These are phyloP conservation scores for Taphrina betulina DNA, from an alignment of 1,139 yeast genomes.

Conservation along the genomic window DNA sequence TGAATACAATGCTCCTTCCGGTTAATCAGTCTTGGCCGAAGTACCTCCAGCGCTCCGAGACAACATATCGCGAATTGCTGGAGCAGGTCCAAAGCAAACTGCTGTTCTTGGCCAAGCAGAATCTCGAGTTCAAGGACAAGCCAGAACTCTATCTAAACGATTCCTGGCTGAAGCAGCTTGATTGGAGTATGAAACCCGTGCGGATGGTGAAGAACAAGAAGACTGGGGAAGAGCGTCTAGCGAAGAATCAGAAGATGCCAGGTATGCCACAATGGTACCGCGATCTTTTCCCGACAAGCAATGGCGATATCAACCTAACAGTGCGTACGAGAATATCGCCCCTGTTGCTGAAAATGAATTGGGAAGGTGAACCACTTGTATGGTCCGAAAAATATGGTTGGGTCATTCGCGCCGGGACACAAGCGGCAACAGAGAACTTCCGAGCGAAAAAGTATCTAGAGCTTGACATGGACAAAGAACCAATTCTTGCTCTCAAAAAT, in stretches of 20 bases:
- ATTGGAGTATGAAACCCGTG: slow-evolving; percentile 72
- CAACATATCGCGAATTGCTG: slow-evolving; percentile 60
- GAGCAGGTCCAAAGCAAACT: slow-evolving; percentile 60
- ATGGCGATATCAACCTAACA: slow-evolving; percentile 56
- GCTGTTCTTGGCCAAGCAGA: slow-evolving; percentile 59
- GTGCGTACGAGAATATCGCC: slow-evolving; percentile 77
- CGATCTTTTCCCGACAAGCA: slow-evolving; percentile 53
- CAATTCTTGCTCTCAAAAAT: slow-evolving; percentile 40
- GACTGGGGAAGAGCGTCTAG: slow-evolving; percentile 50
- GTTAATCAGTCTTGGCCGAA: slow-evolving; percentile 71
- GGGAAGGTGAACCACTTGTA: slow-evolving; percentile 80
- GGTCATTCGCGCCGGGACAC: slow-evolving; percentile 67
- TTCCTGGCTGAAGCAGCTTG: slow-evolving; percentile 87
- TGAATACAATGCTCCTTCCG: slow-evolving; percentile 78
- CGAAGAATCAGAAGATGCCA: slow-evolving; percentile 73
- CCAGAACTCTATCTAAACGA: slow-evolving; percentile 50
- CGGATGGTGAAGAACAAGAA: slow-evolving; percentile 67
- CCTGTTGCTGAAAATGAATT: slow-evolving; percentile 66
- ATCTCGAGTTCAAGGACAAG: slow-evolving; percentile 50
- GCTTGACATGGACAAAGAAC: slow-evolving; percentile 47
- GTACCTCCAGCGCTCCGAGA: slow-evolving; percentile 70
- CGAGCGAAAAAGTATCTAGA: slow-evolving; percentile 55
- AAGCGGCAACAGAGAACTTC: slow-evolving; percentile 47
- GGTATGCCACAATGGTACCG: slow-evolving; percentile 96
- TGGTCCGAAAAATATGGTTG: slow-evolving; percentile 85